Conservation (phyloP, 208 protist genomes). For the Wallacemonas collosoma region DNA sequence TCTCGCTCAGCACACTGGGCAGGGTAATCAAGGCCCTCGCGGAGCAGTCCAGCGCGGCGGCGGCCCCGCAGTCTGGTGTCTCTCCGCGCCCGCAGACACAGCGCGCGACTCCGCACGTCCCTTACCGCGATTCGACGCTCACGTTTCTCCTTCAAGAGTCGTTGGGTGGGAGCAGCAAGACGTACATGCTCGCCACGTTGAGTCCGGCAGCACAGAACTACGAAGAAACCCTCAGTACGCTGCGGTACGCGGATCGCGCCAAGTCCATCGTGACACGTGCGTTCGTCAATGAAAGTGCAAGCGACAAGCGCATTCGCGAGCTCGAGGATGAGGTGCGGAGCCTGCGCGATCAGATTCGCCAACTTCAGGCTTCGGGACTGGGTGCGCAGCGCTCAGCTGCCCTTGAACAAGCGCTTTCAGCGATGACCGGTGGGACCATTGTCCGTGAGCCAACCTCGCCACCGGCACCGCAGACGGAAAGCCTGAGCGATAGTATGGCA, state of each 20-base stretch:
- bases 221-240: slow-evolving; percentile 90
- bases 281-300: slow-evolving; percentile 86
- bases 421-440: neutral
- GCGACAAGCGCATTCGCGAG: slow-evolving; percentile 86
- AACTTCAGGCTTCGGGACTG: slow-evolving; percentile 27
- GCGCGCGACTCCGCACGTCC: slow-evolving; percentile 42
- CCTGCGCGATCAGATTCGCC: slow-evolving; percentile 67
- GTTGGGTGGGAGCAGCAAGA: slow-evolving; percentile 92
- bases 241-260: slow-evolving; percentile 92
- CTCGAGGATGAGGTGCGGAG: slow-evolving; percentile 76
- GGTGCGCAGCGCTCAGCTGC: neutral
- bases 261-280: slow-evolving; percentile 90
- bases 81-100: no score
- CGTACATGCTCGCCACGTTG: slow-evolving; percentile 91
- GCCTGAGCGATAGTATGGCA: no score
- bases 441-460: no score
- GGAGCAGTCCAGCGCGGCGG: slow-evolving; percentile 24
- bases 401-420: neutral
- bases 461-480: no score
- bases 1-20: slow-evolving; percentile 87
- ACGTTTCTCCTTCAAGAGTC: slow-evolving; percentile 91
- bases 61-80: no score
- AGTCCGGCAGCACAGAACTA: slow-evolving; percentile 74
- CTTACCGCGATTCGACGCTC: slow-evolving; percentile 87
- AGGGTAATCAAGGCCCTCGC: slow-evolving; percentile 92